Base-by-base conservation (phyloP, 1,139 yeast genomes). In the Nakaseomyces delphensis region DNA sequence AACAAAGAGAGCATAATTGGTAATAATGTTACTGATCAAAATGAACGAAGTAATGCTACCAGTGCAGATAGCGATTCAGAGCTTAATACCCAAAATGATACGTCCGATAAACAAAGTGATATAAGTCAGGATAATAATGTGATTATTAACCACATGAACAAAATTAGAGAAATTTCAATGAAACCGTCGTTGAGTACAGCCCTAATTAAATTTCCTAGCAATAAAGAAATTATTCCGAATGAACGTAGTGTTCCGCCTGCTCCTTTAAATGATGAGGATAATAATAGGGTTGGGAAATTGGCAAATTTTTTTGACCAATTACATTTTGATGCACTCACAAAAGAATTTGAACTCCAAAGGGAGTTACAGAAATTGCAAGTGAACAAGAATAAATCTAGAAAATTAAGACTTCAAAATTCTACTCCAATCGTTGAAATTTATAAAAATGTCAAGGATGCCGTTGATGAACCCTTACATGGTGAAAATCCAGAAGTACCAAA, bases 361-460 rank as follows among this genome's bases (percentile, higher is more conserved):
- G 95, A 87, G 49, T 67, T 74, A 43, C 96, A 87, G 57, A 71
- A 89, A 48, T 69, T 72, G 46, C 77, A 82, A 50, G 59, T 83
- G 43, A 70, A 71, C 28, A 74, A 73, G 20, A 76, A 76, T 46
- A 76, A 83, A 46, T 81, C 79, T 49, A 73, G 82, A 43, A 94
- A 95, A 0, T 69, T 74, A 28, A 91, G 93, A 1, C 77, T 86
- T 44, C 79, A 81, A 20, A 76, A 79, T 2, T 80, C 94, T 3
- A 79, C 76, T 48, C 97, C 98, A 0, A 83, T 85, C 45, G 97
- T 89, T 23, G 96, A 89, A 54, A 84, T 93, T 23, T 91, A 84
- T 60, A 82, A 85, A 52, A 83, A 85, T 56, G 93, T 86, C 29
- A 82, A 82, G 51, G 96, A 87, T 63, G 96, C 94, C 1, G 95